phyloP scores from a whole-genome alignment of 2,329 filamentous ascomycete genomes.

The Myriosclerotinia duriaeana region DNA sequence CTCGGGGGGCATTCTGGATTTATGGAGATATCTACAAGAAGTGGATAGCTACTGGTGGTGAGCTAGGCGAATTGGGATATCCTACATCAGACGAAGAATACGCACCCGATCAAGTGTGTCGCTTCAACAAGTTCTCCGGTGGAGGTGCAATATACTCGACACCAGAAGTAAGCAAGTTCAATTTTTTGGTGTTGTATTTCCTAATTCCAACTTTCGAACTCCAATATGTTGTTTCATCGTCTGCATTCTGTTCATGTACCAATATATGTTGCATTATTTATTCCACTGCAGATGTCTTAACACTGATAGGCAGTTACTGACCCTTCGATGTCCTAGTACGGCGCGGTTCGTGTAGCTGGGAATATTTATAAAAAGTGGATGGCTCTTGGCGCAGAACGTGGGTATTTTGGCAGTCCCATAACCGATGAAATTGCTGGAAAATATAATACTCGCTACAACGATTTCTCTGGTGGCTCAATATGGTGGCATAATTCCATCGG shows the following conservation, averaged over 20 bases:
- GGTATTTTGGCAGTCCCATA: constrained; percentile 4
- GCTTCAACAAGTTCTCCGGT: constrained; percentile 11
- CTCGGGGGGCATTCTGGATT: constrained; percentile 15
- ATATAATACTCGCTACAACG: constrained; percentile 9
- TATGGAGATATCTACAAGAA: constrained; percentile 21
- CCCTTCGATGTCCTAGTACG: not conserved
- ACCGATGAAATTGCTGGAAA: not conserved
- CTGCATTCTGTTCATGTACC: not conserved
- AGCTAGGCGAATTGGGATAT: constrained; percentile 6
- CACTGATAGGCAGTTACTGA: not conserved
- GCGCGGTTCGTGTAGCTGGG: constrained; percentile 2
- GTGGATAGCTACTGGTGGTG: constrained; percentile 14
- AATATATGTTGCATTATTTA: too few species aligned
- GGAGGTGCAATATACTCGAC: constrained; percentile 10
- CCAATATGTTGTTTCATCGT: not conserved
- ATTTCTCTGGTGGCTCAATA: constrained; percentile 14
- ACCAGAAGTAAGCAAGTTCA: constrained; percentile 7
- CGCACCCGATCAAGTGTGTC: constrained; percentile 4
- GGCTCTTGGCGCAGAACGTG: constrained; percentile 2
- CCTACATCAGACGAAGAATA: constrained; percentile 15
- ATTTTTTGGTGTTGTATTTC: not conserved
- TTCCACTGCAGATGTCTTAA: not conserved
- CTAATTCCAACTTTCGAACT: not conserved
- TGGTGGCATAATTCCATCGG: constrained; percentile 15
- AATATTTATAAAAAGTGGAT: constrained; percentile 15